Evolutionary conservation across 768 basidiomycete species (phyloP).

Genomic region (Vararia minispora): DNA sequence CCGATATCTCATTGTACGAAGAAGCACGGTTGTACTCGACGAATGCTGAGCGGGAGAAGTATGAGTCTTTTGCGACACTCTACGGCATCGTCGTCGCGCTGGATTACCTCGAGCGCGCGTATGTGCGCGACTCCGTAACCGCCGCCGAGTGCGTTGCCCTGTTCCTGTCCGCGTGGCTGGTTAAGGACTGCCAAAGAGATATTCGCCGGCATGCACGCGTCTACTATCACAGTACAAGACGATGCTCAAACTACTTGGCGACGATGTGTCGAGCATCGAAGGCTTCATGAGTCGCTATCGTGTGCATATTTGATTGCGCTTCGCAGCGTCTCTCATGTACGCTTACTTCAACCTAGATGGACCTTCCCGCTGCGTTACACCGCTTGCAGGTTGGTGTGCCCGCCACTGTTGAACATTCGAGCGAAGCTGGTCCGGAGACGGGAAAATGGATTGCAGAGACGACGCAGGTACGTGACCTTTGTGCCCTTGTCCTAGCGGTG

Average conservation of each 20-base stretch:
- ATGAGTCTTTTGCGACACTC: slow-evolving; percentile 78
- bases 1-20: slow-evolving; percentile 82
- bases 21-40: slow-evolving; percentile 82
- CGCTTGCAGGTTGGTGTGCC: slow-evolving; percentile 88
- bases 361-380: slow-evolving; percentile 86
- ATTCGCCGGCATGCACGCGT: slow-evolving; percentile 90
- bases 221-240: slow-evolving; percentile 97
- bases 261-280: slow-evolving; percentile 77
- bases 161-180: slow-evolving; percentile 16
- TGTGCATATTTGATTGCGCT: slow-evolving; percentile 15
- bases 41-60: slow-evolving; percentile 83
- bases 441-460: slow-evolving; percentile 98
- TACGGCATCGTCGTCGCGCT: slow-evolving; percentile 87
- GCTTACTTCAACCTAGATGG: slow-evolving; percentile 48
- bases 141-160: slow-evolving; percentile 68
- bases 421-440: slow-evolving; percentile 85
- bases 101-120: slow-evolving; percentile 92
- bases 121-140: slow-evolving; percentile 86
- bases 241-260: slow-evolving; percentile 89
- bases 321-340: neutral
- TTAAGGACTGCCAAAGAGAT: slow-evolving; percentile 47
- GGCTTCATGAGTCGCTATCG: slow-evolving; percentile 85
- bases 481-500: neutral
- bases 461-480: slow-evolving; percentile 55
- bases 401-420: slow-evolving; percentile 92